A percentile compares a stretch with the other conserved stretches of the same genome.
Evolutionary conservation across 805 yeast genomes (phyloP).

Genomic region (Schwanniomyces pseudopolymorphus): DNA sequence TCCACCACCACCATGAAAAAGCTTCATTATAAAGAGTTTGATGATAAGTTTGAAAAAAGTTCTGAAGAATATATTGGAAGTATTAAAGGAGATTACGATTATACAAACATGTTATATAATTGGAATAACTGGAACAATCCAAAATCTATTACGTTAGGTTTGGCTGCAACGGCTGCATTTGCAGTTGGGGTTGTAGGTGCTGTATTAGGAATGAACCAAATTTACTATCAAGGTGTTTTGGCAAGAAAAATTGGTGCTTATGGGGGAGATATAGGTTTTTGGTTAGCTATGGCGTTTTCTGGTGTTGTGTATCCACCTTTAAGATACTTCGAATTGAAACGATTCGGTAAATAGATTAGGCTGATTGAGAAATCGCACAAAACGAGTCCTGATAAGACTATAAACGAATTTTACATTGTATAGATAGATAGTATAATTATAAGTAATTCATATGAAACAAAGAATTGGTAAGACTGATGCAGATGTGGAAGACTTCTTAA

Average conservation of each 20-base stretch:
- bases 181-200: conserved; percentile 36
- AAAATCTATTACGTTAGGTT: conserved; percentile 27
- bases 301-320: conserved; percentile 30
- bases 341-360: conserved; percentile 19
- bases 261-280: conserved; percentile 40
- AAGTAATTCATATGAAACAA: not conserved
- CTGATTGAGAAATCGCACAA: not conserved
- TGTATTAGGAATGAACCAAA: conserved; percentile 41
- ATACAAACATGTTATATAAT: conserved; percentile 18
- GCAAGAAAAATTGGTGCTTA: conserved; percentile 28
- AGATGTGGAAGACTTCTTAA: conserved; percentile 50
- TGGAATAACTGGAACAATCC: conserved; percentile 32
- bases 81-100: not conserved
- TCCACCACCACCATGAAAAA: conserved; percentile 16
- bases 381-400: not conserved
- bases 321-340: conserved; percentile 31
- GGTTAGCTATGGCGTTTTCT: conserved; percentile 35
- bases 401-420: not conserved
- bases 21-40: conserved; percentile 29
- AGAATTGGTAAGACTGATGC: conserved; percentile 36
- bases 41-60: conserved; percentile 6
- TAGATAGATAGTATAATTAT: not conserved
- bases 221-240: conserved; percentile 38
- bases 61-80: not conserved
- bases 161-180: conserved; percentile 33